Conservation (phyloP, 192 early-diverging fungal genomes). For the Thamnidium elegans region DNA sequence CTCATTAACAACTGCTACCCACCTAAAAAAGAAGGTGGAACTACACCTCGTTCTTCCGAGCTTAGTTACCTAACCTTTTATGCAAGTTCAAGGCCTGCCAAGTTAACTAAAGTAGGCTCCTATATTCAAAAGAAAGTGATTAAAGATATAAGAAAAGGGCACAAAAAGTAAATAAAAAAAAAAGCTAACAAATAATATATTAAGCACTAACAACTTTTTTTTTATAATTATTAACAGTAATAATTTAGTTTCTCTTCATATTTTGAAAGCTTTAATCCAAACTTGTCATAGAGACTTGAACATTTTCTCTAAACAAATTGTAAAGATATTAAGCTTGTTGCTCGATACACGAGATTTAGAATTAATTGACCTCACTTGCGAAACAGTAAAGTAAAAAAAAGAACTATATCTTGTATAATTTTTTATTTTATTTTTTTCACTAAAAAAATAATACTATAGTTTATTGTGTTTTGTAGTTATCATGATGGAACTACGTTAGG, state of each 20-base stretch:
- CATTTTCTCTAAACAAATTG: slow-evolving; percentile 78
- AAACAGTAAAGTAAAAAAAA: slow-evolving; percentile 46
- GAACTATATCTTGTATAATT: neutral
- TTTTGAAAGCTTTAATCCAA: slow-evolving; percentile 69
- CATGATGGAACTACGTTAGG: slow-evolving; percentile 70
- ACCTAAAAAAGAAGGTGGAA: slow-evolving; percentile 55
- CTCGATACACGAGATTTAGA: slow-evolving; percentile 57
- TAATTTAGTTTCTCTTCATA: slow-evolving; percentile 67
- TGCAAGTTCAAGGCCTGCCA: slow-evolving; percentile 81
- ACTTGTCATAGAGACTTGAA: slow-evolving; percentile 73
- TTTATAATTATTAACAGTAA: slow-evolving; percentile 38
- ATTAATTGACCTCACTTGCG: slow-evolving; percentile 56
- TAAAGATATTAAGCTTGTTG: slow-evolving; percentile 65
- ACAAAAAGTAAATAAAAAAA: slow-evolving; percentile 53
- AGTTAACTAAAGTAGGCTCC: slow-evolving; percentile 85
- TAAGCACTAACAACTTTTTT: neutral
- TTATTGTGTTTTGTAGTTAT: slow-evolving; percentile 65
- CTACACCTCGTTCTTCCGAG: slow-evolving; percentile 70
- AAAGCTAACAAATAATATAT: neutral
- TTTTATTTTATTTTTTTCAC: neutral
- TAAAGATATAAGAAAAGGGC: slow-evolving; percentile 60
- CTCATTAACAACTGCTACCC: slow-evolving; percentile 76
- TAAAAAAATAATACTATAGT: slow-evolving; percentile 39
- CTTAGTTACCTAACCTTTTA: slow-evolving; percentile 90
- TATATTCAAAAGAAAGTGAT: slow-evolving; percentile 72